phyloP scores from a whole-genome alignment of 805 yeast genomes.

The Wickerhamiella brachini region DNA sequence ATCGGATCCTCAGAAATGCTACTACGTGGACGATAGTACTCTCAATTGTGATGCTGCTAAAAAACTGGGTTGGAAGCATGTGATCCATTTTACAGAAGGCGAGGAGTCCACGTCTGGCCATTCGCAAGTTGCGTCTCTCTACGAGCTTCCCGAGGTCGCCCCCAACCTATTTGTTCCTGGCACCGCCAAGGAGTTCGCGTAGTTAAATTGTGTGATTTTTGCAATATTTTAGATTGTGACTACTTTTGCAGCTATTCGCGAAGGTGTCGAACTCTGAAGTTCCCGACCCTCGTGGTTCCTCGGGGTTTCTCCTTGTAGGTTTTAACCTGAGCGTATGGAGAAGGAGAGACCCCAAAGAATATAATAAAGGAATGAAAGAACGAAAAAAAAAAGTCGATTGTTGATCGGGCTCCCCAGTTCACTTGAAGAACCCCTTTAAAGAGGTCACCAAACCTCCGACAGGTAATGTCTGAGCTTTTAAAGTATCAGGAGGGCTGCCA shows the following conservation, averaged over 20 bases:
- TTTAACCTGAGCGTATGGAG: too few relatives aligned
- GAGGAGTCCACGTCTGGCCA: slow-evolving; percentile 31
- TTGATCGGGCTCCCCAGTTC: neutral
- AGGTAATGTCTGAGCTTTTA: neutral
- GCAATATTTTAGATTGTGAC: too few relatives aligned
- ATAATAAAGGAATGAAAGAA: too few relatives aligned
- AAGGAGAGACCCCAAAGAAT: too few relatives aligned
- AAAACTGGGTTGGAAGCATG: slow-evolving; percentile 54
- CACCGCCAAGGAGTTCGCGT: neutral
- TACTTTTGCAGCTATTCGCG: too few relatives aligned
- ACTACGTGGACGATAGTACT: slow-evolving; percentile 80
- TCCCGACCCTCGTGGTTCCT: too few relatives aligned
- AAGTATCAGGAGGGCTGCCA: neutral
- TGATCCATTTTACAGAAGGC: slow-evolving; percentile 63
- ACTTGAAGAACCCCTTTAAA: neutral
- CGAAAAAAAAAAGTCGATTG: neutral
- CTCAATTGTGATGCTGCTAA: slow-evolving; percentile 65
- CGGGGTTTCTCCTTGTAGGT: too few relatives aligned
- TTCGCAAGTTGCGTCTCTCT: slow-evolving; percentile 40
- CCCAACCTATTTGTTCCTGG: slow-evolving; percentile 34
- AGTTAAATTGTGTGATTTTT: neutral
- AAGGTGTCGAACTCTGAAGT: too few relatives aligned
- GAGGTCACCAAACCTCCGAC: neutral
- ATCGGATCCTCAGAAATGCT: slow-evolving; percentile 30
- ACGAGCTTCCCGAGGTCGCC: slow-evolving; percentile 38